Evolutionary conservation across 805 yeast species (phyloP).

Genomic region (Candida anglica): DNA sequence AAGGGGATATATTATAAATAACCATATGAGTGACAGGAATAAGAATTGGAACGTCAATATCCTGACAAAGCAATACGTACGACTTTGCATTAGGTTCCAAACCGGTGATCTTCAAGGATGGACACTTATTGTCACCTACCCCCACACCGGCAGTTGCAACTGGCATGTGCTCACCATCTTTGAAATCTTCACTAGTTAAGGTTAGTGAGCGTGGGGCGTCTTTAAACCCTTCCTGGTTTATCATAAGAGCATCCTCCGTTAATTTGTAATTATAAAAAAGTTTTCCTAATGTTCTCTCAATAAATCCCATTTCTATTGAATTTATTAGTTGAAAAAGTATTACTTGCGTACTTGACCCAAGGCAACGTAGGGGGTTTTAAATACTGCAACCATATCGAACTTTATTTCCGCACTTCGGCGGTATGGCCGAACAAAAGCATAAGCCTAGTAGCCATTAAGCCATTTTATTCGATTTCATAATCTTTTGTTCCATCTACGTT

Average conservation of each 20-base stretch:
- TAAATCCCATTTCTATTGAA: neutral
- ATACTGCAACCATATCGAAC: no score
- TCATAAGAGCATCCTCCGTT: constrained; percentile 4
- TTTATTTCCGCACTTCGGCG: no score
- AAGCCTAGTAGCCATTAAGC: no score
- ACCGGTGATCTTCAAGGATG: constrained; percentile 6
- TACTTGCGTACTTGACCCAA: no score
- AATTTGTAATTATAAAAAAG: constrained; percentile 6
- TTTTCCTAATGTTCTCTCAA: constrained; percentile 6
- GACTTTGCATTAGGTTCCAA: constrained; percentile 4
- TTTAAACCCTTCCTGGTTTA: constrained; percentile 3
- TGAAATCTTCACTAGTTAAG: constrained; percentile 8
- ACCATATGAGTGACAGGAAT: constrained; percentile 8
- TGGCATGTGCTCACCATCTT: constrained; percentile 10
- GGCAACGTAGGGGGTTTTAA: no score
- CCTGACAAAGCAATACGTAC: constrained; percentile 10
- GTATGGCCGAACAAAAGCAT: no score
- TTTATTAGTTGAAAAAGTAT: neutral
- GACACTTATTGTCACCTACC: constrained; percentile 8
- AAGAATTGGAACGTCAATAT: constrained; percentile 12
- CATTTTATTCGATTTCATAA: no score
- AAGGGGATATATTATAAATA: constrained; percentile 9
- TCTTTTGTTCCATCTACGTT: no score
- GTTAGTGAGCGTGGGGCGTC: constrained; percentile 2
- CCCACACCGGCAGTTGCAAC: constrained; percentile 7